These are phyloP conservation scores for Papiliotrema laurentii DNA, from an alignment of 1,284 basidiomycete species.

Conservation along the genomic window DNA sequence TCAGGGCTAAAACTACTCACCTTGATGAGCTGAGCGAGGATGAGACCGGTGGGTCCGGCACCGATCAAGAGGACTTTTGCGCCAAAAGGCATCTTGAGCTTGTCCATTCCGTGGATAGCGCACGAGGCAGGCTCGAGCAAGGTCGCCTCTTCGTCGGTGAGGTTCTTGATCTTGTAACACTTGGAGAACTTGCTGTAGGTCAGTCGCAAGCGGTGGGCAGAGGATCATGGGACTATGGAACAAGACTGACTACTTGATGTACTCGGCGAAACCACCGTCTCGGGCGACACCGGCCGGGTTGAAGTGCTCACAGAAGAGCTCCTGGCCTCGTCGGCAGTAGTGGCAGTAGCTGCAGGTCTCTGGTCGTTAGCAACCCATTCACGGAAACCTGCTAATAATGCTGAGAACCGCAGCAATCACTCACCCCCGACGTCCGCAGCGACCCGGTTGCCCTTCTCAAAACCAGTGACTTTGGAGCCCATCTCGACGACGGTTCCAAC, in stretches of 20 bases:
- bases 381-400: not conserved
- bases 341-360: slow-evolving; percentile 66
- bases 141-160: slow-evolving; percentile 80
- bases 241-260: slow-evolving; percentile 72
- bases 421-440: slow-evolving; percentile 63
- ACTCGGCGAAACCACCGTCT: slow-evolving; percentile 82
- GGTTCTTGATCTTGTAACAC: slow-evolving; percentile 75
- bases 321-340: slow-evolving; percentile 73
- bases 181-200: slow-evolving; percentile 56
- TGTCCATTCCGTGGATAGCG: slow-evolving; percentile 82
- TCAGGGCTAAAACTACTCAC: slow-evolving; percentile 10
- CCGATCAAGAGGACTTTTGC: slow-evolving; percentile 68
- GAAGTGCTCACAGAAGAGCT: slow-evolving; percentile 71
- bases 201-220: not conserved
- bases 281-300: slow-evolving; percentile 67
- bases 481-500: slow-evolving; percentile 64
- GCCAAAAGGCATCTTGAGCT: slow-evolving; percentile 69
- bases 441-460: slow-evolving; percentile 66
- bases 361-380: not conserved
- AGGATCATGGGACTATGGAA: slow-evolving; percentile 6
- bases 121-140: slow-evolving; percentile 84
- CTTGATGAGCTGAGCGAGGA: slow-evolving; percentile 78
- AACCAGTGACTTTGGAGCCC: slow-evolving; percentile 65
- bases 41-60: slow-evolving; percentile 65
- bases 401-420: slow-evolving; percentile 13